phyloP scores from a whole-genome alignment of 2,329 filamentous ascomycete species.

The Fragosphaeria purpurea region DNA sequence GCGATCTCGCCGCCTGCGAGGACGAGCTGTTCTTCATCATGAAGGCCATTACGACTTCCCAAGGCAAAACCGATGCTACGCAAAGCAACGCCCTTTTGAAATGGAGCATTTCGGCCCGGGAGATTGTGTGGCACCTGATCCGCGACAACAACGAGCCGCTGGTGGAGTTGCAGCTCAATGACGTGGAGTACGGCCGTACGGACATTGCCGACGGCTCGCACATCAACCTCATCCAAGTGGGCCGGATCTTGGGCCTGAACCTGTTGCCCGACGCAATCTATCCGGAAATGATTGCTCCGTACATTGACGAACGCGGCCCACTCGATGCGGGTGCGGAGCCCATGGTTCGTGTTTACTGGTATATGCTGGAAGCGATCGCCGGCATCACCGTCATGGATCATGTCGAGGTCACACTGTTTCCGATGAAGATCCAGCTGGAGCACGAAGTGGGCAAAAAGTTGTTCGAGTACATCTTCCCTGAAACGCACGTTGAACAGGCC shows the following conservation, averaged over 20 bases:
- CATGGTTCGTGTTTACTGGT: conserved; percentile 93
- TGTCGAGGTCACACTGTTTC: conserved; percentile 89
- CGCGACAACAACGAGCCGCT: conserved; percentile 78
- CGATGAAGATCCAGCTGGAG: conserved; percentile 88
- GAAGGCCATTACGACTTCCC: conserved; percentile 97
- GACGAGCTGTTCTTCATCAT: conserved; percentile 99
- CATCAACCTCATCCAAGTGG: conserved; percentile 81
- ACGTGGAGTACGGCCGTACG: conserved; percentile 86
- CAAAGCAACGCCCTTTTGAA: conserved; percentile 71
- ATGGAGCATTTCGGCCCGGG: conserved; percentile 88
- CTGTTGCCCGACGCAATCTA: conserved; percentile 84
- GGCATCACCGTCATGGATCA: conserved; percentile 96
- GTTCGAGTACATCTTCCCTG: conserved; percentile 96
- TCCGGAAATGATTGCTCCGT: conserved; percentile 90
- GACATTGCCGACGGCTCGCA: conserved; percentile 97
- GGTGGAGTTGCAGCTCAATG: conserved; percentile 83
- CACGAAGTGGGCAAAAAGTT: conserved; percentile 84
- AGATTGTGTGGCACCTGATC: conserved; percentile 96
- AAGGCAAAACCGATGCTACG: conserved; percentile 69
- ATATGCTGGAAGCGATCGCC: conserved; percentile 96
- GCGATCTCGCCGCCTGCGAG: conserved; percentile 79
- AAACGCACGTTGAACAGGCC: conserved; percentile 48
- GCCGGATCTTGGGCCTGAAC: conserved; percentile 80
- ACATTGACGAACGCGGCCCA: conserved; percentile 55
- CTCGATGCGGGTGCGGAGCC: conserved; percentile 51